A percentile compares a stretch with the other conserved stretches of the same genome.
Evolutionary conservation across 441 rosid species (phyloP).

Genomic region (Erodium moschatum): DNA sequence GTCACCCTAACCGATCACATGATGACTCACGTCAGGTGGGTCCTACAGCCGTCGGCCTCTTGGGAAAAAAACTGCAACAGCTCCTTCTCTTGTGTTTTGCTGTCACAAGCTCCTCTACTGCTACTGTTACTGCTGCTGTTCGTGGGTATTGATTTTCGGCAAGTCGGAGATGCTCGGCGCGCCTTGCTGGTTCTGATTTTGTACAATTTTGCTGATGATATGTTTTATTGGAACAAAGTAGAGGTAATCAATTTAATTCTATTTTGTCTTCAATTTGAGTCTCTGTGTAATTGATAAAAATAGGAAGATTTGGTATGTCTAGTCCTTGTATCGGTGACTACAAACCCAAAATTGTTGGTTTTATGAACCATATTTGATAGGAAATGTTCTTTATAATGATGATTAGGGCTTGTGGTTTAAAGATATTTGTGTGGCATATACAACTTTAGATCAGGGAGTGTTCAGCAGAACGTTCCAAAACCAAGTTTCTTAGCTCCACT

Average conservation of each 20-base stretch:
- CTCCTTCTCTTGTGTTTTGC: not conserved
- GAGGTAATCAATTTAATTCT: constrained; percentile 56
- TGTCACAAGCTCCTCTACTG: not conserved
- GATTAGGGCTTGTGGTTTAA: not conserved
- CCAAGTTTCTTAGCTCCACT: not conserved
- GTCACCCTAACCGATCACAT: not conserved
- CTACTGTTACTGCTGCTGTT: not conserved
- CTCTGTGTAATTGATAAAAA: too few relatives aligned
- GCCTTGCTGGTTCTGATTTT: constrained; percentile 24
- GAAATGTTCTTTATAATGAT: too few relatives aligned
- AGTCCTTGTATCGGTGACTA: too few relatives aligned
- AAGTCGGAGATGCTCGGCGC: constrained; percentile 46
- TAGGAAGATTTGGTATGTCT: not conserved
- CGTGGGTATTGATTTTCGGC: not conserved
- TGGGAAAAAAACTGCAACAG: not conserved
- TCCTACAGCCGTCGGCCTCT: not conserved
- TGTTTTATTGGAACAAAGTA: constrained; percentile 99
- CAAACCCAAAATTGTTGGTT: not conserved
- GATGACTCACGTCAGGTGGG: constrained; percentile 3
- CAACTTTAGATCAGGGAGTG: not conserved
- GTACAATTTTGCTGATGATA: constrained; percentile 31
- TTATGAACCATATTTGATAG: not conserved
- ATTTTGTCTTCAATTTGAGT: too few relatives aligned
- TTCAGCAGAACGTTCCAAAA: not conserved
- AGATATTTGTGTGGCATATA: not conserved